Evolutionary conservation across 2,329 filamentous ascomycete genomes (phyloP), one percentile per base, ranked within the genome.

Genomic region (Epichloe glyceriae): DNA sequence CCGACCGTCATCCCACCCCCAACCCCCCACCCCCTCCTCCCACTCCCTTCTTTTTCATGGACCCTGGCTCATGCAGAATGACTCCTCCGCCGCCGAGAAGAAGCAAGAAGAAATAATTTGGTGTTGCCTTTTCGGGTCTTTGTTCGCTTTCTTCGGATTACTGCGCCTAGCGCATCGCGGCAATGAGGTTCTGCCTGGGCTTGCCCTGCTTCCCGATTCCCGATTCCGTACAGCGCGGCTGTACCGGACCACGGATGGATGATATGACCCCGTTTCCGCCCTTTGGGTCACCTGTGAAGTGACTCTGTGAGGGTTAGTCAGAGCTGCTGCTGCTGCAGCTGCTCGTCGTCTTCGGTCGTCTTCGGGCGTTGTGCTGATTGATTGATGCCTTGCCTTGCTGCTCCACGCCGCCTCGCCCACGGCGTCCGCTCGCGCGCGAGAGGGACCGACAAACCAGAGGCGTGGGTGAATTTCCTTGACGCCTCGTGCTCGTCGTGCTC

Each of bases 301-400:
- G 22, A 37, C 10, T 56, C 61, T 61, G 60, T 62, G 55, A 56
- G n/a, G 50, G 57, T 62, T 60, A 57, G 61, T 64, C 61, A 62
- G 62, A 63, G 57, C 62, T 62, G 58, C 50, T 52, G 55, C 44
- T 19, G 42, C 42, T 45, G 42, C 42, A 5, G 42, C 44, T 12
- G 7, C 44, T 34, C 30, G 26, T 26, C 41, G 19, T 39, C 35
- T 19, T 34, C 26, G 26, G 26, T 30, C 41, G 19, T 39, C 35
- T 19, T 34, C 22, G 22, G 22, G 22, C 39, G 39, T 41, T 35
- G 17, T 40, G 14, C 26, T 20, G 12, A 30, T 37, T 44, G n/a
- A 39, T 35, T 14, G 46, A 14, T 35, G 22, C 22, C 22, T 26
- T 35, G 43, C 30, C 43, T 34, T 46, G 43, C n/a, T 35, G 44